Base-by-base conservation (phyloP, 2,329 filamentous ascomycete species). In the Talaromyces sp. region DNA sequence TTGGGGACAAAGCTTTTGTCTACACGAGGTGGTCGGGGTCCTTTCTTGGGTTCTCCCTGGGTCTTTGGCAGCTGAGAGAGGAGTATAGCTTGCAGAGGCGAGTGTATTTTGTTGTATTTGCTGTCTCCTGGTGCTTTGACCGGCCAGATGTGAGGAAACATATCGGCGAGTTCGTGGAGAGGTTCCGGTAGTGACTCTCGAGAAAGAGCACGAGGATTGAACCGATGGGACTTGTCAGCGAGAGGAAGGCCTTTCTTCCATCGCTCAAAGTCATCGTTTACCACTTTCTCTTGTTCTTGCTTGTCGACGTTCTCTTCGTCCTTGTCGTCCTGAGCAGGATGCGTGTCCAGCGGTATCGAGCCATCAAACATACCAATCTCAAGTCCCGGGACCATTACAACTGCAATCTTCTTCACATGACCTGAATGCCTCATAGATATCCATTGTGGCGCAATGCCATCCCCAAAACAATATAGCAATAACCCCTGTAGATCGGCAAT, bases 91-190 rank as follows among this genome's bases (percentile, higher is more conserved):
- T 91, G 86, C 36, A 98, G 79, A 2, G 95, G 93, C 4, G 95
- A 98, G 75, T 96, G 90, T 71, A 99, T 86, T 71, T 87, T 89
- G 67, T 85, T 86, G 70, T 89, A 85, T 72, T 87, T 90, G 66
- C 92, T 89, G 73, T 98, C 94, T 4, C 93, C 95, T 2, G 92
- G 91, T 0, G 92, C 90, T 72, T 87, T 90, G 62, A 97, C 86
- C 9, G 93, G 94, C 92, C 95, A 97, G 44, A 97, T 79, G 69
- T 95, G 89, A 8, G 87, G 82, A 67, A 99, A 98, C 73, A 97
- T 90, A 63, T 91, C 86, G 47, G 89, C 87, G 62, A 97, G 85
- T 1, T 88, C 86, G 70, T 86, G 80, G 42, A 92, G 69, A 10
- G 82, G 79, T 23, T 79, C 73, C 1, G 86, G 74, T 30, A 79